Evolutionary conservation across 2,329 filamentous ascomycete genomes (phyloP).

Genomic region (Dryadomyces sulphureus): DNA sequence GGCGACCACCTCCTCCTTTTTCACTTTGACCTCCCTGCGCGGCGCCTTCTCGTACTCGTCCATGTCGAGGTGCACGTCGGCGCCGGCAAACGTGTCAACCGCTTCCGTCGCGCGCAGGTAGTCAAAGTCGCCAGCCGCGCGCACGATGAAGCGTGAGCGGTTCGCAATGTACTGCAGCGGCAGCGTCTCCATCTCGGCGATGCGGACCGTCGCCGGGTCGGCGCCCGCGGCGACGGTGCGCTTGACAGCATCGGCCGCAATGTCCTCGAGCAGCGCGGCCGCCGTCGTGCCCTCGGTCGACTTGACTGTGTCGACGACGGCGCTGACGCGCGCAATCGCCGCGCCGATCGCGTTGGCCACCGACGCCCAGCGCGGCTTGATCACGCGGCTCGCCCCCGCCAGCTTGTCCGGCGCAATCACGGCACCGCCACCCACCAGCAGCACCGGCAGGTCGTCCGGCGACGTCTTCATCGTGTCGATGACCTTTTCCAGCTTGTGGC

Average conservation of each 20-base stretch:
- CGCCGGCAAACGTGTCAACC: background rate
- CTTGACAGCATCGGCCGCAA: constrained; percentile 26
- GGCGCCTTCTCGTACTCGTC: constrained; percentile 15
- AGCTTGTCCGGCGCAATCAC: constrained; percentile 35
- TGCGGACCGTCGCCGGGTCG: constrained; percentile 23
- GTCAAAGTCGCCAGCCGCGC: constrained; percentile 36
- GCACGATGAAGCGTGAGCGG: constrained; percentile 37
- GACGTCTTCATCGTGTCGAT: constrained; percentile 50
- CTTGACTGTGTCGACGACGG: constrained; percentile 33
- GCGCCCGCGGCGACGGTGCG: constrained; percentile 31
- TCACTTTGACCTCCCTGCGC: background rate
- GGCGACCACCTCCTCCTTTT: background rate
- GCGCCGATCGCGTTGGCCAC: constrained; percentile 53
- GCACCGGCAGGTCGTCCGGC: constrained; percentile 38
- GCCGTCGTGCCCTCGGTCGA: constrained; percentile 20
- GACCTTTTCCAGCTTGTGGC: constrained; percentile 37
- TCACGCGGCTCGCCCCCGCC: constrained; percentile 21
- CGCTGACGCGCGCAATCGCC: constrained; percentile 43
- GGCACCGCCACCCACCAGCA: constrained; percentile 49
- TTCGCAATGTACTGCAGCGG: constrained; percentile 39
- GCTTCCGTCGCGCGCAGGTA: constrained; percentile 16
- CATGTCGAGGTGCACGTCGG: constrained; percentile 8
- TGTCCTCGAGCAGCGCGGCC: constrained; percentile 23
- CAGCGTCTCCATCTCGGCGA: constrained; percentile 37
- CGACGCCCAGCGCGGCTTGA: constrained; percentile 39